phyloP scores from a whole-genome alignment of 2,329 filamentous ascomycete species.

The Decorospora gaudefroyi region DNA sequence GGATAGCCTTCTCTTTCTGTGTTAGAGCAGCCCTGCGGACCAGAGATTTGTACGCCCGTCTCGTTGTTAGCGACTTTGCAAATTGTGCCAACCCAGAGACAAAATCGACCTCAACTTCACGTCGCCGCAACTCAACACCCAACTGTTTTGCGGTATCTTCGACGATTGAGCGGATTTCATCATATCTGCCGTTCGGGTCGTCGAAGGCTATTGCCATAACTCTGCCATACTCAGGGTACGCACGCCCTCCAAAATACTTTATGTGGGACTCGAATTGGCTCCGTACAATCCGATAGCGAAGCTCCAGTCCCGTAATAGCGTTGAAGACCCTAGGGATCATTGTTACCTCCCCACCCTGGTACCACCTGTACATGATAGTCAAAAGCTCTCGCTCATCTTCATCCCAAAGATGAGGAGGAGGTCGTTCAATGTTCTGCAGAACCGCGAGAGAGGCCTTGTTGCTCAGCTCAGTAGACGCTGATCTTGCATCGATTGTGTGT shows the following conservation, averaged over 20 bases:
- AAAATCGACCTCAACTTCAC: not conserved
- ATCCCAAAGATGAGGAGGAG: slow-evolving; percentile 4
- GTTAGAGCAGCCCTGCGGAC: not conserved
- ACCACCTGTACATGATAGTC: slow-evolving; percentile 15
- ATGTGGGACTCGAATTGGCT: slow-evolving; percentile 17
- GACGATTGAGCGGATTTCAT: slow-evolving; percentile 1
- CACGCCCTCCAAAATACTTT: slow-evolving; percentile 5
- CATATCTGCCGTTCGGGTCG: slow-evolving; percentile 13
- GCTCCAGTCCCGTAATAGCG: not conserved
- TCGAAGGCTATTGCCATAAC: slow-evolving; percentile 12
- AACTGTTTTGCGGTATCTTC: slow-evolving; percentile 1
- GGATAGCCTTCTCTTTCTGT: not conserved
- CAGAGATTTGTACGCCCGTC: slow-evolving; percentile 1
- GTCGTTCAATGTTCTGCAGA: not conserved
- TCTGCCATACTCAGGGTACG: slow-evolving; percentile 3
- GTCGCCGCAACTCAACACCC: not conserved
- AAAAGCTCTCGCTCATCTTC: slow-evolving; percentile 14
- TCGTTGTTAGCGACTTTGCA: slow-evolving; percentile 6
- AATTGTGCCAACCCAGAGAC: slow-evolving; percentile 6
- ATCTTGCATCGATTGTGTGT: not conserved
- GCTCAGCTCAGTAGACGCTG: not conserved
- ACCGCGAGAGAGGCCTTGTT: not conserved
- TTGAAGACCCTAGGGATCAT: slow-evolving; percentile 18
- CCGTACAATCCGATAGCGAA: not conserved
- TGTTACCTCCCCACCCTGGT: not conserved